These are phyloP conservation scores for Fusarium metavorans DNA, from an alignment of 2,329 filamentous ascomycete species.

Conservation along the genomic window DNA sequence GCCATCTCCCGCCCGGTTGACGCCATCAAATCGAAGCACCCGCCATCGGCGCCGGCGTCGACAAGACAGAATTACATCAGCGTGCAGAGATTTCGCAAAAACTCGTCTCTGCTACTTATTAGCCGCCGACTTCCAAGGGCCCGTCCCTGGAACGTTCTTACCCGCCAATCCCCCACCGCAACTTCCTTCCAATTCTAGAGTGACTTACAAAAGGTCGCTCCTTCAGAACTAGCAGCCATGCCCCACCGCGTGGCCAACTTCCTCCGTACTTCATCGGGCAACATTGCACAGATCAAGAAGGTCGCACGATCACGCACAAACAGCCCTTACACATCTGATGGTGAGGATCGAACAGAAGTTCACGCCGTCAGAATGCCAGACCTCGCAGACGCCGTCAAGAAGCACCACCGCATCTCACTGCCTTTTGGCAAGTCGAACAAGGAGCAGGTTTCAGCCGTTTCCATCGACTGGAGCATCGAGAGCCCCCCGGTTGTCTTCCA, in stretches of 20 bases:
- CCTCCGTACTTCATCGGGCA: slow-evolving; percentile 67
- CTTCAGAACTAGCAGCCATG: slow-evolving; percentile 55
- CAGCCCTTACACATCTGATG: slow-evolving; percentile 52
- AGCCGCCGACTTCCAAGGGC: slow-evolving; percentile 31
- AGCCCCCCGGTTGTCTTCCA: slow-evolving; percentile 90
- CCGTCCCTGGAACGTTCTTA: slow-evolving; percentile 7
- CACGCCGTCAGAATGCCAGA: slow-evolving; percentile 55
- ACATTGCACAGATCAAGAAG: slow-evolving; percentile 64
- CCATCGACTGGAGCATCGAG: slow-evolving; percentile 75
- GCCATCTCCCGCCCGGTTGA: slow-evolving; percentile 31
- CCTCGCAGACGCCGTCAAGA: slow-evolving; percentile 52
- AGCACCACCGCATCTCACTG: slow-evolving; percentile 57
- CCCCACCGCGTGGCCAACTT: slow-evolving; percentile 70
- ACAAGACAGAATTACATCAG: slow-evolving; percentile 32
- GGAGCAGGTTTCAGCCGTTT: slow-evolving; percentile 56
- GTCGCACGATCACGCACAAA: slow-evolving; percentile 48
- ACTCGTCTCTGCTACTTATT: slow-evolving; percentile 20
- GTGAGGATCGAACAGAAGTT: slow-evolving; percentile 47
- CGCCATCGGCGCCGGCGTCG: slow-evolving; percentile 11
- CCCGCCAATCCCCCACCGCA: slow-evolving; percentile 14
- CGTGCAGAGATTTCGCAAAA: slow-evolving; percentile 35
- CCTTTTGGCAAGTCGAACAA: slow-evolving; percentile 58
- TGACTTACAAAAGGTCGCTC: slow-evolving; percentile 32
- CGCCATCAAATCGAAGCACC: slow-evolving; percentile 18
- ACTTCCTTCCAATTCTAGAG: background rate